Evolutionary conservation across 2,329 filamentous ascomycete species (phyloP).

Genomic region (Xylariaceae sp.): DNA sequence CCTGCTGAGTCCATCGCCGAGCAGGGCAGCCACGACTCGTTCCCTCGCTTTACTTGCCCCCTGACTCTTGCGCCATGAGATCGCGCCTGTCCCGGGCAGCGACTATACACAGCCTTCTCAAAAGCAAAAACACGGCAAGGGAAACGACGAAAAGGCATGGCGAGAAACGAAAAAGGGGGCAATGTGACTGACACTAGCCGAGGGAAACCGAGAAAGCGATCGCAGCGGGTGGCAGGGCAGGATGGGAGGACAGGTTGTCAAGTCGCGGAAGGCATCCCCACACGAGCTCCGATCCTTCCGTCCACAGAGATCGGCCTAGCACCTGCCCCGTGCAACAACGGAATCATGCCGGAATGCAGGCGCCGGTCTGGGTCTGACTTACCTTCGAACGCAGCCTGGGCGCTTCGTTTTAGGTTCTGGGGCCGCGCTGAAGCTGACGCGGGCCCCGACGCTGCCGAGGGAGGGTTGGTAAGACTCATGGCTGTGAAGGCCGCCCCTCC

Average conservation of each 20-base stretch:
- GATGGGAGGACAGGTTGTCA: too few relatives aligned
- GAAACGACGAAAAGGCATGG: slow-evolving; percentile 14
- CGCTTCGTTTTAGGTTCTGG: slow-evolving; percentile 53
- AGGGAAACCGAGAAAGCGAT: too few relatives aligned
- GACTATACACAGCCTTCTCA: neutral
- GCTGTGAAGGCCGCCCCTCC: neutral
- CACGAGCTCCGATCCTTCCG: too few relatives aligned
- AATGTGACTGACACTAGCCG: slow-evolving; percentile 4
- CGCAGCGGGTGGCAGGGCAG: too few relatives aligned
- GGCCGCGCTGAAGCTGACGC: slow-evolving; percentile 43
- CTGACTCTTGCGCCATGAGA: neutral
- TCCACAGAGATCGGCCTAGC: too few relatives aligned
- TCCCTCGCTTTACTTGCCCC: neutral
- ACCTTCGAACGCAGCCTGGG: slow-evolving; percentile 61
- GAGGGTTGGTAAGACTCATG: slow-evolving; percentile 54
- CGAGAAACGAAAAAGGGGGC: neutral
- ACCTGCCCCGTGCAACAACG: too few relatives aligned
- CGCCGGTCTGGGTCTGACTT: slow-evolving; percentile 26
- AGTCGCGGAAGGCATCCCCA: too few relatives aligned
- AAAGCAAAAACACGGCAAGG: slow-evolving; percentile 17
- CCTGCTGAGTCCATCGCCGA: neutral
- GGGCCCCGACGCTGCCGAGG: slow-evolving; percentile 47
- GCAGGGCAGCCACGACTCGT: neutral
- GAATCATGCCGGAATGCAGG: too few relatives aligned
- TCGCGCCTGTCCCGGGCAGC: neutral